phyloP scores from a whole-genome alignment of 2,329 filamentous ascomycete genomes.

The Biscogniauxia marginata region DNA sequence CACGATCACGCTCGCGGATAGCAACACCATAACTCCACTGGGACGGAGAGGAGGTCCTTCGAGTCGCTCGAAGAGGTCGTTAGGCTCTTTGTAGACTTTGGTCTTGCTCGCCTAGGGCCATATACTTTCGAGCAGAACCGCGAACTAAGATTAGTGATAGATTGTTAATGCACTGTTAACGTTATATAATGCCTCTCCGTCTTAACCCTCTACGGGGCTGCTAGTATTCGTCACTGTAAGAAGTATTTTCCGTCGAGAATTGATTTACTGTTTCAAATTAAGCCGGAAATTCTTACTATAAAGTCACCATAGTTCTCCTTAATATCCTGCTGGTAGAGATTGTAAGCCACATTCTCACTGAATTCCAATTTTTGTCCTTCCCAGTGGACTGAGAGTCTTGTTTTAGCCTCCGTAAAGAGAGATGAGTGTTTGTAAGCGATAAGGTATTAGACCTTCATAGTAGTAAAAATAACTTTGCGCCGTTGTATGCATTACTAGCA shows the following conservation, averaged over 20 bases:
- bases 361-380: background rate
- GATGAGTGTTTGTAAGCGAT: background rate
- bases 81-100: background rate
- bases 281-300: too few species aligned
- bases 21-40: background rate
- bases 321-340: background rate
- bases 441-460: background rate
- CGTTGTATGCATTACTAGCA: background rate
- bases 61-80: background rate
- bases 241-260: background rate
- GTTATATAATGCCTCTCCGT: background rate
- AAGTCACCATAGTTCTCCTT: too few species aligned
- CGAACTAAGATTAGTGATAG: background rate
- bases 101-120: too few species aligned
- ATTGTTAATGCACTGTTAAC: background rate
- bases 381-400: background rate
- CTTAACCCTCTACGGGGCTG: background rate
- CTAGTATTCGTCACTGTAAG: background rate
- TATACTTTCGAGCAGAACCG: background rate
- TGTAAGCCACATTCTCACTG: background rate
- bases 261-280: too few species aligned
- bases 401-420: background rate
- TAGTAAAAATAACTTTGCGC: background rate
- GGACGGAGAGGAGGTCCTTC: background rate
- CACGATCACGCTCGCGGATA: conserved; percentile 29